Evolutionary conservation across 306 rosid species (phyloP).

Genomic region (Senna siamea): DNA sequence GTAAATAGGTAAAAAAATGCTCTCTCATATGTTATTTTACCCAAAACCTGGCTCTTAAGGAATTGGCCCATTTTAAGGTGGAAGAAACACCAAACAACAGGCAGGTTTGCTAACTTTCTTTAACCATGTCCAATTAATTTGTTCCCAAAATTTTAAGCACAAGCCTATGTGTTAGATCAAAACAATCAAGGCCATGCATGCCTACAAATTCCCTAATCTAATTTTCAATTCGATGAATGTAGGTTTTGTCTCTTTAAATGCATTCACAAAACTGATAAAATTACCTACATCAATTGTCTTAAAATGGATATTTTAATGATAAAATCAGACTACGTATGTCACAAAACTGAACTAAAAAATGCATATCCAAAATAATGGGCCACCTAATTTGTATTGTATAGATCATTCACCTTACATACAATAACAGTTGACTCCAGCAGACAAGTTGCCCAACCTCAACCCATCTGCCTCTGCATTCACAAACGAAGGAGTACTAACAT

Average conservation of each 20-base stretch:
- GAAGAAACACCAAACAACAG: background rate
- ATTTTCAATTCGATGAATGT: background rate
- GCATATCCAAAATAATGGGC: background rate
- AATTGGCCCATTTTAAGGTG: background rate
- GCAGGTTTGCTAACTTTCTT: background rate
- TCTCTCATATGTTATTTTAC: background rate
- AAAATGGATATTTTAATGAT: background rate
- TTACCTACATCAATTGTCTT: constrained; percentile 17
- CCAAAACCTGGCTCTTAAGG: background rate
- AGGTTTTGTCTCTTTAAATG: background rate
- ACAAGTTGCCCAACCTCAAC: constrained; percentile 50
- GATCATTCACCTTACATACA: constrained; percentile 49
- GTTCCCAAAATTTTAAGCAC: background rate
- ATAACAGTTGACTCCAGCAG: constrained; percentile 34
- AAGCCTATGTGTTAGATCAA: no score
- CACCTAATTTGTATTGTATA: constrained; percentile 4
- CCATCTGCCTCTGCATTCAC: constrained; percentile 90
- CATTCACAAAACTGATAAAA: background rate
- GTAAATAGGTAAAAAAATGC: background rate
- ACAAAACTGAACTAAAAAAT: constrained; percentile 17
- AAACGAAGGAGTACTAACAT: constrained; percentile 37
- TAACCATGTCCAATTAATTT: constrained; percentile 11
- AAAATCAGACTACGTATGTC: background rate
- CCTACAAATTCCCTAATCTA: background rate
- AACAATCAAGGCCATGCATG: no score